A percentile compares a stretch with the other conserved stretches of the same genome.
Evolutionary conservation across 768 basidiomycete species (phyloP).

Genomic region (Clathrus columnatus): DNA sequence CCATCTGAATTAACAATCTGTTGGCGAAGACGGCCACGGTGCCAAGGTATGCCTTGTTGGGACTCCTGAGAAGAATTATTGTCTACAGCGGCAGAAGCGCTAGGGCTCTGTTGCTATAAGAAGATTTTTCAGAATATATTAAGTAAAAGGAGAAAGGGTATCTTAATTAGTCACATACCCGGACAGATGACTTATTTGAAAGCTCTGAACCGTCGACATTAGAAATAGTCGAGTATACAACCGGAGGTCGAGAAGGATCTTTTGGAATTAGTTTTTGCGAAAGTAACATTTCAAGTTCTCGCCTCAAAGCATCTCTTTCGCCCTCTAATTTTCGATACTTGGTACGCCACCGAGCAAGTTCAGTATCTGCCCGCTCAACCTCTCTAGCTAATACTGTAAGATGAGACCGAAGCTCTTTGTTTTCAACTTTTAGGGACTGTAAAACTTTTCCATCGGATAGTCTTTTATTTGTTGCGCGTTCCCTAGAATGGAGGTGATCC

Average conservation of each 20-base stretch:
- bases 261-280: neutral
- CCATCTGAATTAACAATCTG: neutral
- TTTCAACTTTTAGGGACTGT: neutral
- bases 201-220: neutral
- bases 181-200: neutral
- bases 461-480: neutral
- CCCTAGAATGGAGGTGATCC: neutral
- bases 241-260: neutral
- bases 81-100: neutral
- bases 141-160: neutral
- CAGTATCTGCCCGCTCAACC: conserved; percentile 4
- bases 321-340: conserved; percentile 1
- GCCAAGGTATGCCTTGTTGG: neutral
- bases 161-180: neutral
- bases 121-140: neutral
- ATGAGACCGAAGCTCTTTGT: neutral
- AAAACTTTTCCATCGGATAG: neutral
- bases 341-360: conserved; percentile 2
- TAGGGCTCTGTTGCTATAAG: neutral
- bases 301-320: neutral
- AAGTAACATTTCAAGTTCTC: neutral
- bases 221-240: neutral
- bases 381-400: neutral
- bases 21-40: neutral
- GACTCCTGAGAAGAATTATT: neutral